phyloP scores from a whole-genome alignment of 2,329 filamentous ascomycete species.

The Diaporthe vexans region DNA sequence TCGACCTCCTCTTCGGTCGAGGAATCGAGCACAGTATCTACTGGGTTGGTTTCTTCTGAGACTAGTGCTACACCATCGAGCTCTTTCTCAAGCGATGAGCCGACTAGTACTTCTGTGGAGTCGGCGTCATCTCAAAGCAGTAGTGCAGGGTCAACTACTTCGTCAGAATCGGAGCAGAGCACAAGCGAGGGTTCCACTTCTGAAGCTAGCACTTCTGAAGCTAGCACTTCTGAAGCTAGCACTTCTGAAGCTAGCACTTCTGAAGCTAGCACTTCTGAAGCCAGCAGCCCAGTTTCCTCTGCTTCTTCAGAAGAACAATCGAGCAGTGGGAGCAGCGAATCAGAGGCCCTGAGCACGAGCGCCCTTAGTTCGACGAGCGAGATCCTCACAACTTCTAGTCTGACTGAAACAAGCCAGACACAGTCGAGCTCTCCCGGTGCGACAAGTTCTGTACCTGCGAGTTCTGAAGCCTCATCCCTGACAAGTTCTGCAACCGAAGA shows the following conservation, averaged over 20 bases:
- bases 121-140: neutral
- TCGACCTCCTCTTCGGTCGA: neutral
- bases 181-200: neutral
- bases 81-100: neutral
- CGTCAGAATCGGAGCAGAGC: neutral
- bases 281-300: neutral
- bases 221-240: neutral
- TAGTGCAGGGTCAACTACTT: neutral
- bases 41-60: neutral
- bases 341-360: neutral
- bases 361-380: neutral
- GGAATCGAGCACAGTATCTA: neutral
- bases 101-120: neutral
- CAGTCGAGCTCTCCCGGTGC: neutral
- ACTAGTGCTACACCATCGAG: neutral
- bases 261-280: conserved; percentile 1
- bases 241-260: neutral
- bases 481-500: neutral
- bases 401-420: neutral
- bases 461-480: neutral
- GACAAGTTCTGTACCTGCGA: neutral
- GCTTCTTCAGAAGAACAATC: neutral
- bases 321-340: conserved; percentile 4
- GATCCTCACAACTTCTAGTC: neutral
- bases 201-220: conserved; percentile 1